Evolutionary conservation across 2,329 filamentous ascomycete genomes (phyloP).

Genomic region (Fusarium sp.): DNA sequence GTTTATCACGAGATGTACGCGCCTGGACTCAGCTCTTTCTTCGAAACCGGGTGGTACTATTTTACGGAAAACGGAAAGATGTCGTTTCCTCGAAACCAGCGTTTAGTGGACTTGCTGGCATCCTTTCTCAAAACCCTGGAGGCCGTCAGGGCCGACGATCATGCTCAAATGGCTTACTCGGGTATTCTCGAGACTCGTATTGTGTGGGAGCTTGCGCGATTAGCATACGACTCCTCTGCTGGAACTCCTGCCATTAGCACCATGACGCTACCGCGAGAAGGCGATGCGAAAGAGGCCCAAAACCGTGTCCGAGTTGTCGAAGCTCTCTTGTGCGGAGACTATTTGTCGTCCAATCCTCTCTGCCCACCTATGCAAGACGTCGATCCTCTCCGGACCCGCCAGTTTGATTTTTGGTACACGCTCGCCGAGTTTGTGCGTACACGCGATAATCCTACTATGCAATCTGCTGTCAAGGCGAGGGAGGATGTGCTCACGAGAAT

Average conservation of each 20-base stretch:
- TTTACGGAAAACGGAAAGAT: conserved; percentile 62
- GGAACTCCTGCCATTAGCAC: conserved; percentile 52
- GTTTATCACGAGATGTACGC: conserved; percentile 85
- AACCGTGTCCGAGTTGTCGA: conserved; percentile 84
- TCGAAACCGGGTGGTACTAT: conserved; percentile 89
- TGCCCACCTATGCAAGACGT: conserved; percentile 64
- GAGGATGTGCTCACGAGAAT: conserved; percentile 77
- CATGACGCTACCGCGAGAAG: conserved; percentile 63
- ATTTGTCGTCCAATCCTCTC: conserved; percentile 72
- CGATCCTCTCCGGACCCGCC: conserved; percentile 70
- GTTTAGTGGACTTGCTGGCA: conserved; percentile 76
- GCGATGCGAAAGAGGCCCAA: conserved; percentile 74
- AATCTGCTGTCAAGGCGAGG: conserved; percentile 64
- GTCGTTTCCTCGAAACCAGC: conserved; percentile 66
- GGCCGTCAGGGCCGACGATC: conserved; percentile 65
- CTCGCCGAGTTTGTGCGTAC: conserved; percentile 76
- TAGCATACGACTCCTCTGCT: conserved; percentile 60
- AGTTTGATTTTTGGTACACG: conserved; percentile 86
- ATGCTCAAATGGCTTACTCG: conserved; percentile 67
- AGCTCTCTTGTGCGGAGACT: conserved; percentile 80
- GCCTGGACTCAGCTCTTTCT: conserved; percentile 79
- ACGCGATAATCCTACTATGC: conserved; percentile 70
- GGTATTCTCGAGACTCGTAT: conserved; percentile 70
- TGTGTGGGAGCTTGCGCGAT: conserved; percentile 72
- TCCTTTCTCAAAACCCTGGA: conserved; percentile 73